Conservation (phyloP, 1,139 yeast species). For the Geotrichum macrosporum region DNA sequence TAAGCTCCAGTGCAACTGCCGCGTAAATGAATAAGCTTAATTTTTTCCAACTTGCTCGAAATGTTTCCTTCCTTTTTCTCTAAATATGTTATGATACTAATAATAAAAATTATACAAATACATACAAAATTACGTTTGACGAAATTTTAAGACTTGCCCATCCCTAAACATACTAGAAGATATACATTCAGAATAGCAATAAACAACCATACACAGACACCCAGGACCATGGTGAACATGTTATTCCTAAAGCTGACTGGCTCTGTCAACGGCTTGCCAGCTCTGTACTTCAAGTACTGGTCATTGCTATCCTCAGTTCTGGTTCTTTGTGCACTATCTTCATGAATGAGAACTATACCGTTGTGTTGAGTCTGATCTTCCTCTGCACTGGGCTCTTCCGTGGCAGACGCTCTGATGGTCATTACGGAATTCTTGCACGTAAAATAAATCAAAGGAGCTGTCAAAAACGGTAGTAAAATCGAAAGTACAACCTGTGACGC, state of each 20-base stretch:
- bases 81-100: no score
- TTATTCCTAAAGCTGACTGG: conserved; percentile 48
- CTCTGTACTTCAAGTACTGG: not conserved
- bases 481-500: conserved; percentile 75
- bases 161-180: conserved; percentile 60
- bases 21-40: no score
- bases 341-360: no score
- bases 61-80: no score
- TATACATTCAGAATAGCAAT: conserved; percentile 62
- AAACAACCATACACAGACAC: conserved; percentile 56
- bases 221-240: conserved; percentile 52
- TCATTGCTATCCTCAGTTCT: no score
- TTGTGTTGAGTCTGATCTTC: no score
- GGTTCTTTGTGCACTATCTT: not conserved
- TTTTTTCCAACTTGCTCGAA: no score
- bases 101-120: no score
- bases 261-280: conserved; percentile 29
- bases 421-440: conserved; percentile 61
- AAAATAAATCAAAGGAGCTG: conserved; percentile 74
- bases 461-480: conserved; percentile 63
- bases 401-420: conserved; percentile 48
- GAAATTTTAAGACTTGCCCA: conserved; percentile 13
- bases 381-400: not conserved
- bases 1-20: conserved; percentile 18
- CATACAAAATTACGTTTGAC: not conserved